A percentile compares a stretch with the other conserved stretches of the same genome.
phyloP scores from a whole-genome alignment of 306 rosid species.

The Lathyrus oleraceus region DNA sequence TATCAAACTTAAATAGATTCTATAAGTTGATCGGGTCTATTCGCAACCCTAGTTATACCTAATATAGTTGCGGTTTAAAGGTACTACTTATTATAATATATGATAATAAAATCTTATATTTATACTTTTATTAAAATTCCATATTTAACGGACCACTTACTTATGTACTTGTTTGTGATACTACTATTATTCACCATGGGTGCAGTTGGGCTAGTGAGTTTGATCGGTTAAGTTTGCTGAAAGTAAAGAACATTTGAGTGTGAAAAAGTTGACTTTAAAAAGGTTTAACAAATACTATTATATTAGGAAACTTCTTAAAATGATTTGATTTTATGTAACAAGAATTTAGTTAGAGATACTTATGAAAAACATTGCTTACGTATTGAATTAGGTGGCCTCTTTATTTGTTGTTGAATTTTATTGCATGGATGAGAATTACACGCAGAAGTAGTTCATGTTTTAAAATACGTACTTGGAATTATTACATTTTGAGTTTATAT shows the following conservation, averaged over 20 bases:
- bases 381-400: slow-evolving; percentile 46
- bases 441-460: slow-evolving; percentile 29
- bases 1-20: no score
- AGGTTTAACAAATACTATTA: neutral
- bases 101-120: no score
- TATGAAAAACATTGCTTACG: slow-evolving; percentile 16
- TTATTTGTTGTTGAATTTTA: neutral
- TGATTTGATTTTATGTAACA: slow-evolving; percentile 49
- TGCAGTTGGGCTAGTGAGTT: neutral
- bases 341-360: slow-evolving; percentile 53
- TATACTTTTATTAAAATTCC: no score
- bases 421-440: slow-evolving; percentile 5
- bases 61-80: no score
- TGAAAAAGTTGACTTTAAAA: slow-evolving; percentile 11
- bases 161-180: neutral
- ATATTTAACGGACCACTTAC: neutral
- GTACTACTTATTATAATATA: no score
- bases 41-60: no score
- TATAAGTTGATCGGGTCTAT: no score
- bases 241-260: slow-evolving; percentile 3
- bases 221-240: slow-evolving; percentile 22
- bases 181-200: neutral
- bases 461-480: slow-evolving; percentile 31
- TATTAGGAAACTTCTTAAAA: neutral
- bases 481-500: neutral